A percentile compares a stretch with the other conserved stretches of the same genome.
Evolutionary conservation across 1,284 basidiomycete species (phyloP).

Genomic region (Malassezia equina): DNA sequence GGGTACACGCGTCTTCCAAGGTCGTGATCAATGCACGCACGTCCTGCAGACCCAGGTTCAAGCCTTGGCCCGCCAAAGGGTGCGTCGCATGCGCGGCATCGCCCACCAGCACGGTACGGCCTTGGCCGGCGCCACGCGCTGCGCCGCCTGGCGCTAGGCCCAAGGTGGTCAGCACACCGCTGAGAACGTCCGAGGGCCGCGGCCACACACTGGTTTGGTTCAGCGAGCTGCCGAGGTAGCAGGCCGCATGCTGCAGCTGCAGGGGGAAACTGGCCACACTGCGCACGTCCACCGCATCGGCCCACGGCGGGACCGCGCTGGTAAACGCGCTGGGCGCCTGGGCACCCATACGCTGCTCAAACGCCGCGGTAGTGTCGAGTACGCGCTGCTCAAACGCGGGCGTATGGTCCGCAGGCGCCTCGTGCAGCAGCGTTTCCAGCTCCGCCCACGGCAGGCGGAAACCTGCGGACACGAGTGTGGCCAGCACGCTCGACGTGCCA

Average conservation of each 20-base stretch:
- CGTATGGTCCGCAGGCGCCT: constrained; percentile 19
- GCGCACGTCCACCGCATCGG: constrained; percentile 63
- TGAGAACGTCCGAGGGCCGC: constrained; percentile 22
- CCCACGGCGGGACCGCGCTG: constrained; percentile 57
- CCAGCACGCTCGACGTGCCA: constrained; percentile 53
- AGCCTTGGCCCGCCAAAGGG: constrained; percentile 91
- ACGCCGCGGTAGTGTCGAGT: constrained; percentile 19
- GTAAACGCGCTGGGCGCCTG: constrained; percentile 24
- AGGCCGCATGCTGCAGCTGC: constrained; percentile 72
- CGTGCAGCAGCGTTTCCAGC: constrained; percentile 61
- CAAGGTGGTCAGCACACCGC: constrained; percentile 23
- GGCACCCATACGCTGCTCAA: constrained; percentile 19
- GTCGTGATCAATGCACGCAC: constrained; percentile 46
- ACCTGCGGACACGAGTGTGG: constrained; percentile 74
- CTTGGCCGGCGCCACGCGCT: constrained; percentile 47
- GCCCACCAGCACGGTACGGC: constrained; percentile 76
- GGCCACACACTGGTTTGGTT: constrained; percentile 16
- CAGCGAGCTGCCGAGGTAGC: constrained; percentile 61
- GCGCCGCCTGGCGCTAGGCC: constrained; percentile 26
- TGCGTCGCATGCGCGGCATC: constrained; percentile 94
- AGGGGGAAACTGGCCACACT: constrained; percentile 84
- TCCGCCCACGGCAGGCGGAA: constrained; percentile 75
- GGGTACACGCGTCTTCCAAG: constrained; percentile 19
- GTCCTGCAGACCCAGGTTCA: constrained; percentile 85
- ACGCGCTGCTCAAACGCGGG: constrained; percentile 26